Evolutionary conservation across 1,284 basidiomycete species (phyloP), one percentile per base, ranked within the genome.

Genomic region (Ceratobasidium sp.): DNA sequence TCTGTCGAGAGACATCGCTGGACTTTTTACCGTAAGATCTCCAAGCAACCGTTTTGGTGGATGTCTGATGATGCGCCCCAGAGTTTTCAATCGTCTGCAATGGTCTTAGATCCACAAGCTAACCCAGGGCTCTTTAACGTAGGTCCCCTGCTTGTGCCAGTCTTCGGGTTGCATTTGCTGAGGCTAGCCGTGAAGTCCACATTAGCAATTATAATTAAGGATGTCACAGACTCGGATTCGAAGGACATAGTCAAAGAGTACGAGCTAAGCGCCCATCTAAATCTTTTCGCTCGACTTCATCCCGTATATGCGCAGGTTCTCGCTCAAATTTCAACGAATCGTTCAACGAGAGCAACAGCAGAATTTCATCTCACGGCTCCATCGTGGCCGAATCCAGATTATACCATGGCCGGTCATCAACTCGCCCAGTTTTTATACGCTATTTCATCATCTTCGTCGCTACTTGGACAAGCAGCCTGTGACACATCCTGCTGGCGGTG

Each of bases 181-280:
- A 33, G 33, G 33, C 33, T 33, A 33, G 33, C 33, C 33, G 33
- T 33, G 33, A 33, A 89, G 78, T 91, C 90, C 0, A 89, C 87
- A 0, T 83, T 92, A 18, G 88, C 87, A 1, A 91, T 92, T 77
- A 91, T 92, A 63, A 91, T 92, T 83, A 92, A 91, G 86, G 91
- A 92, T 78, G 91, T 92, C 3, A 87, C 90, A 0, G 89, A 91
- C 58, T 86, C 87, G 0, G 91, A 91, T 82, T 89, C 87, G 79
- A 83, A 81, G 0, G 90, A 91, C 69, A 91, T 92, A 33, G 86
- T 86, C 2, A 85, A 84, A 82, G 91, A 81, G 80, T 81, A 42
- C 12, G 77, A 46, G 20, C 33, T 26, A 23, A 23, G 3, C 26
- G 42, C 28, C n/a, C 3, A 9, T 44, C 58, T 79, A 1, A 78